These are phyloP conservation scores for Pseudocercospora crystallina DNA, from an alignment of 2,329 filamentous ascomycete genomes.

Conservation along the genomic window DNA sequence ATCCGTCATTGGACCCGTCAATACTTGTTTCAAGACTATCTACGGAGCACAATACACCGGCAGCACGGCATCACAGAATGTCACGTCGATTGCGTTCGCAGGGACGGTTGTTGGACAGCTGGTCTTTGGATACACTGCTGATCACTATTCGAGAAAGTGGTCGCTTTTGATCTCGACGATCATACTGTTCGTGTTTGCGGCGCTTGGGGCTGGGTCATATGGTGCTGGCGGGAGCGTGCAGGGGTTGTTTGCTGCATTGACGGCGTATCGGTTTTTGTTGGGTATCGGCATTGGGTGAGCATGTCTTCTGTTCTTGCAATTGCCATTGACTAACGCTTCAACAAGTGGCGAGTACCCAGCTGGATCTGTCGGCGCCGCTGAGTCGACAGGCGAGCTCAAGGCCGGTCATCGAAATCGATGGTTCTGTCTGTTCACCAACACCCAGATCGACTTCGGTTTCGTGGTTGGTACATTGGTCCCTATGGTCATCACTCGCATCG, in stretches of 20 bases:
- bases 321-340: not conserved
- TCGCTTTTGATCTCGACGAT: constrained; percentile 77
- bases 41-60: constrained; percentile 69
- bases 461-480: constrained; percentile 78
- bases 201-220: constrained; percentile 75
- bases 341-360: constrained; percentile 68
- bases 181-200: constrained; percentile 82
- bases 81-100: constrained; percentile 74
- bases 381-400: constrained; percentile 80
- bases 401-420: constrained; percentile 79
- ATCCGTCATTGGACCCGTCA: constrained; percentile 85
- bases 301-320: constrained; percentile 33
- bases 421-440: constrained; percentile 78
- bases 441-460: constrained; percentile 83
- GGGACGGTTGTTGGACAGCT: constrained; percentile 83
- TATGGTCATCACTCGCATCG: constrained; percentile 52
- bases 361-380: constrained; percentile 79
- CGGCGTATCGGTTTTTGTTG: constrained; percentile 81
- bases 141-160: constrained; percentile 82
- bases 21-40: constrained; percentile 68
- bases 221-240: constrained; percentile 65
- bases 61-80: constrained; percentile 70
- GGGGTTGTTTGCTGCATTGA: constrained; percentile 75
- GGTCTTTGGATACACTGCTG: constrained; percentile 75
- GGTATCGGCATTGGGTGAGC: constrained; percentile 46